Conservation (phyloP, 2,329 filamentous ascomycete species). For the Chrysosporium queenslandicum region DNA sequence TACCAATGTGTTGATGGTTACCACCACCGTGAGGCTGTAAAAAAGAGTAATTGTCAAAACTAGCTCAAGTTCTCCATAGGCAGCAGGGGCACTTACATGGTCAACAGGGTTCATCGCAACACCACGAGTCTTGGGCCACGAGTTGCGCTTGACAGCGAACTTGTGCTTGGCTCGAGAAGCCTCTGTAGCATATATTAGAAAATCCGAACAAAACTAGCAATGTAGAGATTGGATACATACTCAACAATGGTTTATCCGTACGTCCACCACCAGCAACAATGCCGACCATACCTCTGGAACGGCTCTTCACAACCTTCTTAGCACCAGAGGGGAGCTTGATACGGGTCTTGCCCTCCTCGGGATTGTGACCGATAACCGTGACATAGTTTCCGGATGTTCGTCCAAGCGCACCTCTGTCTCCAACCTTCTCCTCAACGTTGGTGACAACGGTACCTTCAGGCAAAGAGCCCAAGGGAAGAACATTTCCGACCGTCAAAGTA, state of each 20-base stretch:
- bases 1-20: slow-evolving; percentile 99
- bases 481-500: slow-evolving; percentile 89
- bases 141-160: slow-evolving; percentile 99
- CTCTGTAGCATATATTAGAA: slow-evolving; percentile 55
- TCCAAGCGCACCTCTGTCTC: slow-evolving; percentile 91
- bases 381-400: slow-evolving; percentile 99
- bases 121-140: slow-evolving; percentile 99
- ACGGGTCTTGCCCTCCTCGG: slow-evolving; percentile 97
- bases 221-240: slow-evolving; percentile 37
- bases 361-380: slow-evolving; percentile 95
- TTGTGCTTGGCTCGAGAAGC: slow-evolving; percentile 99
- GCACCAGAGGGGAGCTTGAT: slow-evolving; percentile 98
- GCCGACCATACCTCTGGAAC: slow-evolving; percentile 94
- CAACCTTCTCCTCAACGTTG: slow-evolving; percentile 98
- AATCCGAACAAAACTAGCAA: not conserved
- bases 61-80: too few species aligned
- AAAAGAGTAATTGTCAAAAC: slow-evolving; percentile 20
- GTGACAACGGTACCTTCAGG: slow-evolving; percentile 98
- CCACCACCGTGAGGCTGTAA: slow-evolving; percentile 77
- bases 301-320: slow-evolving; percentile 97
- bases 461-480: slow-evolving; percentile 86
- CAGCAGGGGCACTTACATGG: slow-evolving; percentile 52
- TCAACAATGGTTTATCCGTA: slow-evolving; percentile 98
- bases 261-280: slow-evolving; percentile 98
- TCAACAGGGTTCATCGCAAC: slow-evolving; percentile 99